Evolutionary conservation across 2,329 filamentous ascomycete species (phyloP).

Genomic region (Aspergillus chevalieri): DNA sequence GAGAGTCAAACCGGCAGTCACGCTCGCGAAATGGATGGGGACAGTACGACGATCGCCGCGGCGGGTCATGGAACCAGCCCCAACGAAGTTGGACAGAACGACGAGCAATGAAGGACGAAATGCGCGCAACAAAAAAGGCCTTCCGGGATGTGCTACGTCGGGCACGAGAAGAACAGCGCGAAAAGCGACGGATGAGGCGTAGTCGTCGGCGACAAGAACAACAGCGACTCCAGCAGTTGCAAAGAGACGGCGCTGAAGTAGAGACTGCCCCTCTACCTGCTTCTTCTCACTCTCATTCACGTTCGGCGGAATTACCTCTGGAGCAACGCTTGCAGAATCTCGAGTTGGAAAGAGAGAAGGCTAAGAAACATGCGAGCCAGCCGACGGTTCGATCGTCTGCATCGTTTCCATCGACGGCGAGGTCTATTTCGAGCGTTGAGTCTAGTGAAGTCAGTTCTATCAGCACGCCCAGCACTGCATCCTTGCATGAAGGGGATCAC

Average conservation of each 20-base stretch:
- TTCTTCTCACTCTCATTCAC: too few relatives aligned
- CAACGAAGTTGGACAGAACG: conserved; percentile 23
- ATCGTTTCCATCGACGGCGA: conserved; percentile 6
- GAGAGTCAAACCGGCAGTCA: conserved; percentile 28
- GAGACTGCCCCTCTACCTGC: neutral
- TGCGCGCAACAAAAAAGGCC: conserved; percentile 31
- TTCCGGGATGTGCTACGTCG: conserved; percentile 31
- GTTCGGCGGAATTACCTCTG: conserved; percentile 8
- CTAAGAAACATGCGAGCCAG: conserved; percentile 6
- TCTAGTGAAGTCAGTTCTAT: conserved; percentile 15
- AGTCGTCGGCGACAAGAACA: conserved; percentile 18
- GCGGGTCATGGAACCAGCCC: conserved; percentile 31
- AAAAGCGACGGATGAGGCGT: conserved; percentile 18
- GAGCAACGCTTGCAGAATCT: conserved; percentile 18
- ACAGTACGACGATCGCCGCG: conserved; percentile 11
- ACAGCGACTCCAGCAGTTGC: conserved; percentile 6
- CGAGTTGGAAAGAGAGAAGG: conserved; percentile 6
- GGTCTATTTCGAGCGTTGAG: conserved; percentile 9
- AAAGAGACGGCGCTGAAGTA: neutral
- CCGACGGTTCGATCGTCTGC: conserved; percentile 8
- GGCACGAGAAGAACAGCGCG: conserved; percentile 31
- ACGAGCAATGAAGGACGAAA: conserved; percentile 31
- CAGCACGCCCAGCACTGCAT: conserved; percentile 14
- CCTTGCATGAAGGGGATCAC: conserved; percentile 8
- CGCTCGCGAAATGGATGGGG: conserved; percentile 18